Conservation (phyloP, 768 basidiomycete genomes). For the Suillus variegatus region DNA sequence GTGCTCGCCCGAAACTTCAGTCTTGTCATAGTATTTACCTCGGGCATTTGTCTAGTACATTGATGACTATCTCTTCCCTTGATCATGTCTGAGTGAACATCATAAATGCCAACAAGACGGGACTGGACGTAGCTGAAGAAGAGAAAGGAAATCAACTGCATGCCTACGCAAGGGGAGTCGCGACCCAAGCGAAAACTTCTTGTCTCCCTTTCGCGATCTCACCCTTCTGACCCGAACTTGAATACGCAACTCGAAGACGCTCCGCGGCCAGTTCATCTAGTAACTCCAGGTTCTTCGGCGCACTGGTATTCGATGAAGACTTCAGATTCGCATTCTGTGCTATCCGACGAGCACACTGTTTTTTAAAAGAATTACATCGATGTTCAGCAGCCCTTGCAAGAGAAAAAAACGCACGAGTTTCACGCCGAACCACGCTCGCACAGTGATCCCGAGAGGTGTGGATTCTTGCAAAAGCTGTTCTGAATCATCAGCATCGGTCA, state of each 20-base stretch:
- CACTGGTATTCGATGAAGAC: slow-evolving; percentile 58
- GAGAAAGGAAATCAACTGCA: not conserved
- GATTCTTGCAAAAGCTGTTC: slow-evolving; percentile 51
- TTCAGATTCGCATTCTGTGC: slow-evolving; percentile 39
- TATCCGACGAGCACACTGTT: slow-evolving; percentile 63
- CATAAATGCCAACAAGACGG: not conserved
- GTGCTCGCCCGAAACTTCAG: not conserved
- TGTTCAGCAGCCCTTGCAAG: not conserved
- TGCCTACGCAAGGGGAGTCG: slow-evolving; percentile 7
- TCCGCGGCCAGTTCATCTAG: slow-evolving; percentile 78
- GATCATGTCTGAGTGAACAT: not conserved
- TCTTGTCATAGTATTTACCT: not conserved
- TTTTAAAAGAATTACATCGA: slow-evolving; percentile 1
- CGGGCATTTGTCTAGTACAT: not conserved
- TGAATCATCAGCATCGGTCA: slow-evolving; percentile 57
- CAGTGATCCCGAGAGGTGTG: slow-evolving; percentile 46
- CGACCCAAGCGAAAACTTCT: slow-evolving; percentile 49
- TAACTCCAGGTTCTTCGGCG: slow-evolving; percentile 54
- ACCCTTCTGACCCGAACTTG: slow-evolving; percentile 39
- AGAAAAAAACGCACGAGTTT: slow-evolving; percentile 59
- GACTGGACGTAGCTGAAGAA: not conserved
- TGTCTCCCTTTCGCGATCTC: slow-evolving; percentile 42
- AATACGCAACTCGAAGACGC: slow-evolving; percentile 63
- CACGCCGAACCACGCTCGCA: slow-evolving; percentile 79
- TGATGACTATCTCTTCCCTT: not conserved